Evolutionary conservation across 108 stramenopile species (phyloP).

Genomic region (Nannochloropsis gaditana): DNA sequence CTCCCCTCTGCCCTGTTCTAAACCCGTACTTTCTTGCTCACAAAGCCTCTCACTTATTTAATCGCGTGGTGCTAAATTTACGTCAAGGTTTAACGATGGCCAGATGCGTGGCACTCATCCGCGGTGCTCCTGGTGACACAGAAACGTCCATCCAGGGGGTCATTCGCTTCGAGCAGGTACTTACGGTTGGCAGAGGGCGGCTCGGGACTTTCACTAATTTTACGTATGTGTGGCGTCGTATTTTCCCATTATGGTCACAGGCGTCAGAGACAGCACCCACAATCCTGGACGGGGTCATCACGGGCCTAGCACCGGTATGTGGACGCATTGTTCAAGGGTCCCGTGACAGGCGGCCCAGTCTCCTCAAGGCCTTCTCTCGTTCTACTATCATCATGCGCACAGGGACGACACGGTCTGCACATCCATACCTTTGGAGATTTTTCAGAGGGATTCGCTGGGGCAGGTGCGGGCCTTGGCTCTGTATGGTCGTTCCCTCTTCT

Average conservation of each 20-base stretch:
- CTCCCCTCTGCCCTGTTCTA: no score
- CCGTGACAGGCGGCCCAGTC: not conserved
- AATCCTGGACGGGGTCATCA: conserved; percentile 54
- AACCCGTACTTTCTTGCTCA: no score
- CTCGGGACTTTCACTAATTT: conserved; percentile 36
- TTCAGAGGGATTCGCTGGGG: conserved; percentile 60
- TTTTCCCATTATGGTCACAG: conserved; percentile 38
- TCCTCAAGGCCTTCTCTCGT: not conserved
- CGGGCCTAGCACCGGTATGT: conserved; percentile 65
- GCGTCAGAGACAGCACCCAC: conserved; percentile 67
- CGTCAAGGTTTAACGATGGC: not conserved
- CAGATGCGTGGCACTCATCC: not conserved
- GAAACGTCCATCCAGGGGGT: not conserved
- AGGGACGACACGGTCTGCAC: conserved; percentile 77
- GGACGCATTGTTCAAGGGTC: no score
- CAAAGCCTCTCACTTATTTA: no score
- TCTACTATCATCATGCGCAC: not conserved
- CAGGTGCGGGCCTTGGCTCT: conserved; percentile 10
- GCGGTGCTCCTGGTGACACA: not conserved
- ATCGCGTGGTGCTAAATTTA: no score
- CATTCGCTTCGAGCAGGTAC: not conserved
- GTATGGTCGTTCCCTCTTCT: not conserved
- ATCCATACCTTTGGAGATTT: conserved; percentile 76
- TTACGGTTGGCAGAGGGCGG: not conserved
- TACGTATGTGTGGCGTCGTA: conserved; percentile 21